A percentile compares a stretch with the other conserved stretches of the same genome.
Evolutionary conservation across 1,284 basidiomycete species (phyloP).

Genomic region (Ganoderma leucocontextum): DNA sequence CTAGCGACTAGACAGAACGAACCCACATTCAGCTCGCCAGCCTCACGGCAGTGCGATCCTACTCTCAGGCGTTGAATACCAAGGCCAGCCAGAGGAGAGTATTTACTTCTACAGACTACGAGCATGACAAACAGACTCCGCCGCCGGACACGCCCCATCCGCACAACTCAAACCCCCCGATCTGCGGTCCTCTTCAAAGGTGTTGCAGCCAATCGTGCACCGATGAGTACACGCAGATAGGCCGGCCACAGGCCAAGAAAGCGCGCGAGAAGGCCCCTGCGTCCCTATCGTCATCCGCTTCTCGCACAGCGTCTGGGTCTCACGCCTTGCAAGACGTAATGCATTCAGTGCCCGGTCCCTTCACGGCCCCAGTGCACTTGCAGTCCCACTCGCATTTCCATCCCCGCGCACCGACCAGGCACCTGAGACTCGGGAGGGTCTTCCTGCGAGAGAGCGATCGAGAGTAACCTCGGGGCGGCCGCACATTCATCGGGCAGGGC

Average conservation of each 20-base stretch:
- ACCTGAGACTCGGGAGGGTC: too few species aligned
- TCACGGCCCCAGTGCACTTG: background rate
- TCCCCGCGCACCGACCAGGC: background rate
- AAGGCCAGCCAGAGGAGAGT: background rate
- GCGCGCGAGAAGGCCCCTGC: slow-evolving; percentile 3
- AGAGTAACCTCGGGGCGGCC: background rate
- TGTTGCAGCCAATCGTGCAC: background rate
- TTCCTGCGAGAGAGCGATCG: background rate
- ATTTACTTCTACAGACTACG: background rate
- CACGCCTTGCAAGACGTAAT: slow-evolving; percentile 21
- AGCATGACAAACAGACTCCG: background rate
- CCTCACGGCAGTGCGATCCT: background rate
- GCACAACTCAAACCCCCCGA: background rate
- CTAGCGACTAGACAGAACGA: background rate
- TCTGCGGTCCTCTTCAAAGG: background rate
- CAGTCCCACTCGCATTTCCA: background rate
- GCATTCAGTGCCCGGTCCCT: background rate
- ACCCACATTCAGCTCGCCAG: background rate
- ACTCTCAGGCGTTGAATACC: background rate
- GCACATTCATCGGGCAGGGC: background rate
- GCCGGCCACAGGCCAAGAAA: slow-evolving; percentile 10
- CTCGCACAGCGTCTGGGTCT: slow-evolving; percentile 14
- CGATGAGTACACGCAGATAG: slow-evolving; percentile 16
- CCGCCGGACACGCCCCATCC: background rate
- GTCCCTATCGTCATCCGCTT: slow-evolving; percentile 9